Base-by-base conservation (phyloP, 306 rosid genomes). In the Hippophae gyantsensis region DNA sequence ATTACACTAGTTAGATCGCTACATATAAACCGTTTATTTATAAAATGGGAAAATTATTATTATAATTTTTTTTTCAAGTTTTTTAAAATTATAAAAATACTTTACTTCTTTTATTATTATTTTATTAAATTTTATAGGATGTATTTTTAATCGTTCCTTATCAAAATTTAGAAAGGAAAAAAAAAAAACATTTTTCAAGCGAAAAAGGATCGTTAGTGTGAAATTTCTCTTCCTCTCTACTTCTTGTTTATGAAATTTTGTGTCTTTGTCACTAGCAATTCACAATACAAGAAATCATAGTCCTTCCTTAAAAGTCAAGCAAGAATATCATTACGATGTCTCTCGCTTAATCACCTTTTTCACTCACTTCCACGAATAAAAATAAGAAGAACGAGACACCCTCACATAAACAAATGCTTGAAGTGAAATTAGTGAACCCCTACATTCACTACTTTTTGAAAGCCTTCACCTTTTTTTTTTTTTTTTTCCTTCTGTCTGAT, bases 261-360 rank as follows among this genome's bases (percentile, higher is more conserved):
- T 48, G 12, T 48, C 67, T 61, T 66, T 13, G 6, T 12, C 43
- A 23, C 44, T 45, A 13, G 7, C 51, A 10, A 42, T 40, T 1
- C 9, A 44, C 59, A 18, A 48, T 47, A 38, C 4, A 26, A 8
- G 9, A 58, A 38, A 77, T 63, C 48, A 57, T 59, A 43, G 67
- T 26, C 55, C 62, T 77, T 68, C 49, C 92, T 79, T 82, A 32
- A 65, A 72, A 73, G 72, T 74, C 76, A 84, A 87, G 95, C 78
- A 78, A 87, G 80, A 53, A 70, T 77, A 67, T 60, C 63, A 52
- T 47, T 43, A 23, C 46, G 9, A 52, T 45, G 10, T 12, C 50
- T 58, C 52, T 48, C 52, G 10, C 52, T 48, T 10, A 48, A 32
- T 2, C 38, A 32, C 38, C 6, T 48, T 48, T 49, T 76, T 77